A percentile compares a stretch with the other conserved stretches of the same genome.
Conservation (phyloP, 1,284 basidiomycete genomes). For the Anthracocystis walkeri region DNA sequence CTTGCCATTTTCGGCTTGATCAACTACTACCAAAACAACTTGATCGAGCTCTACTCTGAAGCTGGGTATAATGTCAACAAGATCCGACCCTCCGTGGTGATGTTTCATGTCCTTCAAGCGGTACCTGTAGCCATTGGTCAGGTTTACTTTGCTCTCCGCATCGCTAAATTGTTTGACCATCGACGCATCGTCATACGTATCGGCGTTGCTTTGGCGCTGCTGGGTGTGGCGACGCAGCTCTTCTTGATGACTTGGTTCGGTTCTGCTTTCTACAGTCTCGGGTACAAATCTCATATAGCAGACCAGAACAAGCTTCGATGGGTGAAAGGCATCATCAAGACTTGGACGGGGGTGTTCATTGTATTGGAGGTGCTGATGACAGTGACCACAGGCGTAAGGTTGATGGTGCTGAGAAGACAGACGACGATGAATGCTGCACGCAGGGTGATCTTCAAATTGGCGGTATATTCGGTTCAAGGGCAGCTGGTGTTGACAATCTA, state of each 20-base stretch:
- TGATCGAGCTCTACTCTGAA: constrained; percentile 12
- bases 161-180: constrained; percentile 29
- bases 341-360: constrained; percentile 28
- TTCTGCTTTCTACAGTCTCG: constrained; percentile 4
- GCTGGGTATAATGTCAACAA: constrained; percentile 24
- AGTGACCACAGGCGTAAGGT: constrained; percentile 20
- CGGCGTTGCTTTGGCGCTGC: background rate
- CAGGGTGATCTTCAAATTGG: constrained; percentile 22
- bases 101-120: constrained; percentile 21
- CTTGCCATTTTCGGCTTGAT: constrained; percentile 9
- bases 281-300: constrained; percentile 19
- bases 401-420: constrained; percentile 14
- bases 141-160: constrained; percentile 22
- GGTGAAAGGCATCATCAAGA: constrained; percentile 19
- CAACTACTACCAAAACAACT: constrained; percentile 2
- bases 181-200: background rate
- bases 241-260: constrained; percentile 33
- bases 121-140: constrained; percentile 35
- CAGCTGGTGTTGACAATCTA: constrained; percentile 16
- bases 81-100: constrained; percentile 21
- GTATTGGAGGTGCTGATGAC: constrained; percentile 22
- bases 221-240: constrained; percentile 3
- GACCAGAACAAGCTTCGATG: constrained; percentile 2
- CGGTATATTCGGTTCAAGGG: constrained; percentile 33
- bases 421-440: constrained; percentile 22